phyloP scores from a whole-genome alignment of 2,329 filamentous ascomycete genomes.

The Calonectria pauciramosa region DNA sequence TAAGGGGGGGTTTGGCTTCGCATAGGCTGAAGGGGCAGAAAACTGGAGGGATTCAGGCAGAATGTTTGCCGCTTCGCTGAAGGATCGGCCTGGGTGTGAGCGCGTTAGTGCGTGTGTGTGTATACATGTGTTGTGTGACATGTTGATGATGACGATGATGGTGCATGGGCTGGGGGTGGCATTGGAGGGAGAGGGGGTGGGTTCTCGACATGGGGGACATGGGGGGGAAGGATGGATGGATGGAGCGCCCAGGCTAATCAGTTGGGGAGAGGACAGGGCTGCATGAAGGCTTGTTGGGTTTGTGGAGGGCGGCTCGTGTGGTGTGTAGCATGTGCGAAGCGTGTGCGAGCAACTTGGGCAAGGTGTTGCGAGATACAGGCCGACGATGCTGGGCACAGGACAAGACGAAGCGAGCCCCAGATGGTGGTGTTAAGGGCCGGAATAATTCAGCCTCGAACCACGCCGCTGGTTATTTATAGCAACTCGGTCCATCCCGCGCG shows the following conservation, averaged over 20 bases:
- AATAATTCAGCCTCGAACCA: slow-evolving; percentile 13
- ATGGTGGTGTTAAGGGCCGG: slow-evolving; percentile 7
- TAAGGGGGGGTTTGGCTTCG: not conserved
- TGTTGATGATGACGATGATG: slow-evolving; percentile 5
- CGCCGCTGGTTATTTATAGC: slow-evolving; percentile 1
- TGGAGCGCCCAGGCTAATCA: not conserved
- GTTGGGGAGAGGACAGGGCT: not conserved
- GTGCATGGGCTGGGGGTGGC: not conserved
- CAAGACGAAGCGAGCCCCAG: not conserved
- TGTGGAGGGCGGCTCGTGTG: not conserved
- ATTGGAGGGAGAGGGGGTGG: slow-evolving; percentile 1
- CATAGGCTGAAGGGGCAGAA: not conserved
- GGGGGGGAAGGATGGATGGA: not conserved
- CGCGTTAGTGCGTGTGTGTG: not conserved
- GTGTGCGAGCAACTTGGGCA: not conserved
- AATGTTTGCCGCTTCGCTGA: slow-evolving; percentile 14
- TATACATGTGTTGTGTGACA: not conserved
- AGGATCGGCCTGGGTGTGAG: slow-evolving; percentile 20
- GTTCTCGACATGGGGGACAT: not conserved
- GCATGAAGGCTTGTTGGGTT: slow-evolving; percentile 9
- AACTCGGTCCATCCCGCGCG: slow-evolving; percentile 4
- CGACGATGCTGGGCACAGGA: not conserved
- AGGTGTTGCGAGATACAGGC: not conserved
- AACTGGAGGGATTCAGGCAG: slow-evolving; percentile 15
- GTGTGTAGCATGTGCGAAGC: not conserved